Percentiles rank a stretch among this genome's conserved stretches.
Conservation (phyloP, 1,284 basidiomycete genomes). For the Ceratobasidium sp. region DNA sequence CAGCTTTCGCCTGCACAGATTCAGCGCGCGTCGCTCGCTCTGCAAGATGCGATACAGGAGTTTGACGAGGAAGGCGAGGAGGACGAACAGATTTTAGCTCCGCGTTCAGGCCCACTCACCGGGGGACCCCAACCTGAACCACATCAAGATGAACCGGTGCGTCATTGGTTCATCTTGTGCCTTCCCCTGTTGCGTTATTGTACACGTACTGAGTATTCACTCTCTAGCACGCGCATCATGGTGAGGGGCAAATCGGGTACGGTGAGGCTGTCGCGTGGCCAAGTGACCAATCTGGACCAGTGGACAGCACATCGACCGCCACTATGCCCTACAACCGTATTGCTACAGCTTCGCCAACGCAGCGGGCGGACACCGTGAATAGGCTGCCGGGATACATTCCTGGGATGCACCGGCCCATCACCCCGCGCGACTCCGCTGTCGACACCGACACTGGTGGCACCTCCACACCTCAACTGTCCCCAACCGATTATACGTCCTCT, state of each 20-base stretch:
- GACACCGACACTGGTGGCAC: conserved; percentile 28
- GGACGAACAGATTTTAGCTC: conserved; percentile 62
- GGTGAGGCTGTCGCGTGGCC: conserved; percentile 44
- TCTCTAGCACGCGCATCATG: conserved; percentile 32
- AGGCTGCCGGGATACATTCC: conserved; percentile 85
- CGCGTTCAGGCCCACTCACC: conserved; percentile 45
- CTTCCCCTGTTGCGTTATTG: conserved; percentile 3
- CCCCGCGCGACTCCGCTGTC: conserved; percentile 65
- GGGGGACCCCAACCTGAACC: conserved; percentile 26
- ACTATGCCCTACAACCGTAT: conserved; percentile 51
- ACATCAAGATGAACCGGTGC: conserved; percentile 44
- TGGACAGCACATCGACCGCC: conserved; percentile 16
- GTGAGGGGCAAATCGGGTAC: conserved; percentile 24
- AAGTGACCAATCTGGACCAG: conserved; percentile 43
- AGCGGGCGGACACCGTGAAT: conserved; percentile 67
- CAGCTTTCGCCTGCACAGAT: conserved; percentile 66
- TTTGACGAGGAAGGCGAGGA: conserved; percentile 67
- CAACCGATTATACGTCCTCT: conserved; percentile 9
- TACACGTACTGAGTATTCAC: conserved; percentile 5
- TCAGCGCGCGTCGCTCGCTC: conserved; percentile 75
- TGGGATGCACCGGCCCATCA: conserved; percentile 88
- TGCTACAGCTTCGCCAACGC: conserved; percentile 65
- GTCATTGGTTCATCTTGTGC: conserved; percentile 12
- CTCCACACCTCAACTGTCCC: conserved; percentile 27
- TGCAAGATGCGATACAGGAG: conserved; percentile 72